Evolutionary conservation across 768 basidiomycete species (phyloP).

Genomic region (Trametes meyenii): DNA sequence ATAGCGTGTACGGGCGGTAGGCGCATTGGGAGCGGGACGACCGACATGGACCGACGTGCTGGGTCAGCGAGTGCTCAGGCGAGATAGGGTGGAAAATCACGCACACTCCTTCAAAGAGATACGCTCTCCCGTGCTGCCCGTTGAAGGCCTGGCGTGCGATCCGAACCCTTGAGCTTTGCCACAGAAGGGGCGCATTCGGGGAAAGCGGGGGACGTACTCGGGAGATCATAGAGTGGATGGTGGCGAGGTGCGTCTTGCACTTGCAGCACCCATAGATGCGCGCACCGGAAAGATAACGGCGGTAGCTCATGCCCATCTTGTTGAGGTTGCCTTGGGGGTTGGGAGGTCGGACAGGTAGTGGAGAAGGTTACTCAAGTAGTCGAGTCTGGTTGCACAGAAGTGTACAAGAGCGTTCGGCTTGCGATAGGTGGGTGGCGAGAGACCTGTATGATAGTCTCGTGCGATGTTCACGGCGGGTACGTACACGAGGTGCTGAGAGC

Average conservation of each 20-base stretch:
- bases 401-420: neutral
- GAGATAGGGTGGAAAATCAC: conserved; percentile 34
- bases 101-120: conserved; percentile 93
- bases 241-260: conserved; percentile 91
- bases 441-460: conserved; percentile 7
- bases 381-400: neutral
- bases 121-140: conserved; percentile 94
- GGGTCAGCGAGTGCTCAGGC: conserved; percentile 8
- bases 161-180: conserved; percentile 6
- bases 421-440: neutral
- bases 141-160: conserved; percentile 79
- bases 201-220: conserved; percentile 53
- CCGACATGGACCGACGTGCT: neutral
- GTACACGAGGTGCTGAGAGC: conserved; percentile 13
- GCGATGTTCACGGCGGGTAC: conserved; percentile 2
- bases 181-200: neutral
- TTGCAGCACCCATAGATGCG: conserved; percentile 87
- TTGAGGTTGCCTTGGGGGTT: neutral
- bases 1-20: conserved; percentile 24
- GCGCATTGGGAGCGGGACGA: neutral
- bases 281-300: conserved; percentile 81
- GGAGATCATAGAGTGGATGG: conserved; percentile 88
- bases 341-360: neutral
- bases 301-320: conserved; percentile 88
- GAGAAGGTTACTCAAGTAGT: neutral